Percentiles rank a stretch among this genome's conserved stretches.
phyloP scores from a whole-genome alignment of 2,329 filamentous ascomycete species.

The Akanthomyces lecanii region DNA sequence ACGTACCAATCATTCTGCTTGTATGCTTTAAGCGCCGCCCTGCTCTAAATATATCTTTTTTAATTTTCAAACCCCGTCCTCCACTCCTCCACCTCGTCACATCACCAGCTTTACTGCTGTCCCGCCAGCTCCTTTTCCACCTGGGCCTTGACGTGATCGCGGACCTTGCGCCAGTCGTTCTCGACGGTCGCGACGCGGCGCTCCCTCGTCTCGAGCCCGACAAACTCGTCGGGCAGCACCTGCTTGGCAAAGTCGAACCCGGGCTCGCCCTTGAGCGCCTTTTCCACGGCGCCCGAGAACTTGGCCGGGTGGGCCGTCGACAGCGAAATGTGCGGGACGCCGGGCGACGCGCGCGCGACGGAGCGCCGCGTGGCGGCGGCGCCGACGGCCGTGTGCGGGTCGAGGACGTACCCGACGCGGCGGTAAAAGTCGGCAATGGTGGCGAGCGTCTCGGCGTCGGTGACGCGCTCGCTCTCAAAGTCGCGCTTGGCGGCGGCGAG shows the following conservation, averaged over 20 bases:
- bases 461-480: constrained; percentile 77
- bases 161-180: constrained; percentile 69
- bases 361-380: constrained; percentile 72
- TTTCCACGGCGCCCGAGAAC: constrained; percentile 79
- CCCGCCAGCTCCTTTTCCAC: constrained; percentile 58
- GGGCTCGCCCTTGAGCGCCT: constrained; percentile 66
- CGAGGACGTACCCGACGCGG: constrained; percentile 71
- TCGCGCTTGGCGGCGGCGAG: constrained; percentile 65
- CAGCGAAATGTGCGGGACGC: constrained; percentile 71
- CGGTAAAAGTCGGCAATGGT: constrained; percentile 57
- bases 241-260: constrained; percentile 70
- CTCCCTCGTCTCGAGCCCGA: constrained; percentile 72
- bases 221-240: constrained; percentile 77
- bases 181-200: constrained; percentile 66
- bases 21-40: constrained; percentile 6
- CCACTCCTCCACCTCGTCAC: background rate
- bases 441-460: constrained; percentile 61
- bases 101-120: background rate
- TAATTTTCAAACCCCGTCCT: too few relatives aligned
- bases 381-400: constrained; percentile 89
- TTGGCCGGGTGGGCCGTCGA: constrained; percentile 96
- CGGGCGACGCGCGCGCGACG: constrained; percentile 47
- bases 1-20: background rate
- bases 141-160: constrained; percentile 69
- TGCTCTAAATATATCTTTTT: background rate